These are phyloP conservation scores for Pouteria glomerata DNA, from an alignment of 148 eudicot genomes.

Conservation along the genomic window DNA sequence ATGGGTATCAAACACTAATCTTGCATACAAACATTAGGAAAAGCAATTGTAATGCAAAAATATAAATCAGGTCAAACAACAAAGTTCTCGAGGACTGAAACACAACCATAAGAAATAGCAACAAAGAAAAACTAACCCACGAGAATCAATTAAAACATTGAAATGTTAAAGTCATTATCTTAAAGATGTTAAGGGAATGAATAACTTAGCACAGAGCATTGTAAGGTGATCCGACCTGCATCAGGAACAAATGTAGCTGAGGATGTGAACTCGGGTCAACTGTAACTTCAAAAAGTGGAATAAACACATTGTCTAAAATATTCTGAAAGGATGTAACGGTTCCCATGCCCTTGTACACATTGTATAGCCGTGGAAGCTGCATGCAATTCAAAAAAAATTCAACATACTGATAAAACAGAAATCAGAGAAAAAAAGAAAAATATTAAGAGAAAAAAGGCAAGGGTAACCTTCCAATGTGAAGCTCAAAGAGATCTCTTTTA, in stretches of 20 bases:
- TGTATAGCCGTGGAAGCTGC: slow-evolving; percentile 77
- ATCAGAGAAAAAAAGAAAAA: background rate
- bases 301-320: slow-evolving; percentile 66
- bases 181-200: background rate
- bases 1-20: background rate
- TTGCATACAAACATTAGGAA: background rate
- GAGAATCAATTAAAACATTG: slow-evolving; percentile 1
- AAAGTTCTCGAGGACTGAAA: background rate
- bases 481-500: background rate
- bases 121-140: background rate
- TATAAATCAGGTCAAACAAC: background rate
- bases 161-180: background rate
- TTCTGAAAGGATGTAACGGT: slow-evolving; percentile 76
- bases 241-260: slow-evolving; percentile 60
- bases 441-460: background rate
- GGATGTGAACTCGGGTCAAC: slow-evolving; percentile 80
- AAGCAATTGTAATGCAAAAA: background rate
- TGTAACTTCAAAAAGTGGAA: slow-evolving; percentile 76
- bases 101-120: background rate
- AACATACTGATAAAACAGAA: background rate
- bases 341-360: slow-evolving; percentile 76
- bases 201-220: background rate
- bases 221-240: slow-evolving; percentile 47
- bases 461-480: background rate
- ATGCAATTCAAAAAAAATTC: background rate